phyloP scores from a whole-genome alignment of 83 land plant species.

The Diphasiastrum complanatum region DNA sequence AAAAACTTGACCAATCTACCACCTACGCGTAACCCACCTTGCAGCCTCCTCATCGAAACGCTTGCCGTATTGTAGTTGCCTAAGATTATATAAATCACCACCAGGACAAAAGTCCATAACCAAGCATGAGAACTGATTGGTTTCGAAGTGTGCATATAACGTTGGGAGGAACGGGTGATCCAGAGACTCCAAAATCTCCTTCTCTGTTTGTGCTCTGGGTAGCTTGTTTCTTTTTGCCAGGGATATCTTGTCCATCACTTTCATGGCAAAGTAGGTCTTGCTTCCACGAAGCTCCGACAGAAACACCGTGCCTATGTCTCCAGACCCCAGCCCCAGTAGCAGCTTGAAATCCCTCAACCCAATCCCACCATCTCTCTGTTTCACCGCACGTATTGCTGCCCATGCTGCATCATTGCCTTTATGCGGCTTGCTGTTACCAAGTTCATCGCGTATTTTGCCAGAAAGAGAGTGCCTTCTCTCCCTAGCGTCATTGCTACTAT shows the following conservation, averaged over 20 bases:
- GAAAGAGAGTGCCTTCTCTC: too few relatives aligned
- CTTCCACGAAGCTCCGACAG: neutral
- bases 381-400: constrained; percentile 6
- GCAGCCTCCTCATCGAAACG: constrained; percentile 13
- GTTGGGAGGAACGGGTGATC: constrained; percentile 16
- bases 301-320: neutral
- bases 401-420: constrained; percentile 10
- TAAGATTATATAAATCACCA: constrained; percentile 11
- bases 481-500: too few relatives aligned
- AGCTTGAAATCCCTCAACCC: constrained; percentile 9
- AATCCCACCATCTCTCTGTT: constrained; percentile 2
- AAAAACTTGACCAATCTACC: neutral
- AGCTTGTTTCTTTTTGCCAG: constrained; percentile 10
- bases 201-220: constrained; percentile 8
- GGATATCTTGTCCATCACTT: constrained; percentile 15
- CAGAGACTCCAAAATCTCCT: constrained; percentile 9
- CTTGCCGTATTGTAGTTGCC: constrained; percentile 7
- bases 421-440: constrained; percentile 18
- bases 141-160: constrained; percentile 5
- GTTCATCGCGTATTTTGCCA: too few relatives aligned
- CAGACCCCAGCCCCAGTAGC: constrained; percentile 9
- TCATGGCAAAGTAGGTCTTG: constrained; percentile 6
- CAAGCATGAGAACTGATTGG: constrained; percentile 3
- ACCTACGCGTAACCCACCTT: neutral
- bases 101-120: constrained; percentile 21